Evolutionary conservation across 805 yeast species (phyloP).

Genomic region (Kluyveromyces wickerhamii): DNA sequence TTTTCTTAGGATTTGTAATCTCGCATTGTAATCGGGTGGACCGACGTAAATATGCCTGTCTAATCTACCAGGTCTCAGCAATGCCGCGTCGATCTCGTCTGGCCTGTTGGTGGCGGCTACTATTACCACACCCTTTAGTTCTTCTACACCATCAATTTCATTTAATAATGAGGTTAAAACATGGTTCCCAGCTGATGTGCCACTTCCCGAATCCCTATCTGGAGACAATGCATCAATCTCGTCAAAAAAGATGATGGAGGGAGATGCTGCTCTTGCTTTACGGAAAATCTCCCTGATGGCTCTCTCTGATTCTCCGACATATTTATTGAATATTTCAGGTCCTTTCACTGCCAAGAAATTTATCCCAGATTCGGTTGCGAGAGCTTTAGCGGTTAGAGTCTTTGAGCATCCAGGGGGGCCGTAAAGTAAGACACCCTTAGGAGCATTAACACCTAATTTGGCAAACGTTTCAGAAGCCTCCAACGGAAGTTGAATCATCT

Average conservation of each 20-base stretch:
- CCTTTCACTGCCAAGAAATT: constrained; percentile 94
- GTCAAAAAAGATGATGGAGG: constrained; percentile 90
- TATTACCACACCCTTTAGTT: constrained; percentile 83
- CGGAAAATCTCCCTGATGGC: constrained; percentile 90
- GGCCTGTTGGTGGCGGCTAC: constrained; percentile 97
- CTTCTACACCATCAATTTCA: constrained; percentile 97
- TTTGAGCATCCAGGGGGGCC: constrained; percentile 99
- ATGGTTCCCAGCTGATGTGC: constrained; percentile 68
- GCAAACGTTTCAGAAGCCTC: constrained; percentile 72
- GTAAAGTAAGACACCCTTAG: constrained; percentile 85
- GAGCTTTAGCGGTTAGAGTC: constrained; percentile 88
- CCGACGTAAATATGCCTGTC: constrained; percentile 89
- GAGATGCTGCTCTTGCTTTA: constrained; percentile 91
- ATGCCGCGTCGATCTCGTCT: constrained; percentile 84
- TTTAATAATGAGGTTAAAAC: constrained; percentile 86
- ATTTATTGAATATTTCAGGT: constrained; percentile 90
- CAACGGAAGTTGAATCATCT: constrained; percentile 87
- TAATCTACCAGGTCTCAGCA: constrained; percentile 90
- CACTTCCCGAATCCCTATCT: constrained; percentile 53
- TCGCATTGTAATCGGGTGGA: constrained; percentile 81
- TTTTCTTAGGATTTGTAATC: constrained; percentile 68
- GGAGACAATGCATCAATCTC: constrained; percentile 92
- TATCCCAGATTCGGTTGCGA: constrained; percentile 91
- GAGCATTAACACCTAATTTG: constrained; percentile 76
- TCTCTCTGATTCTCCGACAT: constrained; percentile 91